Evolutionary conservation across 371 early-diverging fungal species (phyloP), one percentile per base, ranked within the genome.

Genomic region (Rhizopus stolonifer): DNA sequence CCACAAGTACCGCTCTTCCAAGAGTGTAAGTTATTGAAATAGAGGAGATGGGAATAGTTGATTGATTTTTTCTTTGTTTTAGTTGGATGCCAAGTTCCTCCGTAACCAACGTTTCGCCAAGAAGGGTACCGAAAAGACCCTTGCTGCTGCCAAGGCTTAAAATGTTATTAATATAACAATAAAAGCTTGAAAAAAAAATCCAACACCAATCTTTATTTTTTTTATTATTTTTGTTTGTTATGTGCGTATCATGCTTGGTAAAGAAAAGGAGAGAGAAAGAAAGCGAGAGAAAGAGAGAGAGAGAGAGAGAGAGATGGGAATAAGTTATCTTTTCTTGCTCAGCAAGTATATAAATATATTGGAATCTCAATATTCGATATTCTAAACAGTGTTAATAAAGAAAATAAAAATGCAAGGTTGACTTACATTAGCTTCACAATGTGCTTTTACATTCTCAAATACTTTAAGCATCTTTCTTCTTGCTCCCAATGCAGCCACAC

Each of bases 61-160:
- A 55, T 45, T 18, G 17, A 18, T 34, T 9, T 14, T n/a, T 36
- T 36, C 34, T 34, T 29, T n/a, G n/a, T n/a, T 54, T 0, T 67
- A 84, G 84, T 83, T 94, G 55, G 93, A 93, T 85, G 89, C 95
- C 82, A 96, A 96, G 89, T 97, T 97, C 90, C 71, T 93, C 72
- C 92, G 97, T 72, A 98, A 98, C 93, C 96, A 95, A 83, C 92
- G 96, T 67, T 94, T 86, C 77, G 98, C 96, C 71, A 92, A 90
- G 88, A 86, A 86, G 77, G 95, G 78, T 61, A 74, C 74, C 43
- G 52, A 65, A 54, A 63, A 61, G 60, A 55, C 61, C 66, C 70
- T 66, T 68, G 82, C 68, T 61, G 71, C 64, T 66, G 63, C 23
- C 45, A 60, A 60, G 54, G 21, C 17, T 19, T 42, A 42, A 42